Conservation (phyloP, 768 basidiomycete genomes). For the Rhodotorula kratochvilovae region DNA sequence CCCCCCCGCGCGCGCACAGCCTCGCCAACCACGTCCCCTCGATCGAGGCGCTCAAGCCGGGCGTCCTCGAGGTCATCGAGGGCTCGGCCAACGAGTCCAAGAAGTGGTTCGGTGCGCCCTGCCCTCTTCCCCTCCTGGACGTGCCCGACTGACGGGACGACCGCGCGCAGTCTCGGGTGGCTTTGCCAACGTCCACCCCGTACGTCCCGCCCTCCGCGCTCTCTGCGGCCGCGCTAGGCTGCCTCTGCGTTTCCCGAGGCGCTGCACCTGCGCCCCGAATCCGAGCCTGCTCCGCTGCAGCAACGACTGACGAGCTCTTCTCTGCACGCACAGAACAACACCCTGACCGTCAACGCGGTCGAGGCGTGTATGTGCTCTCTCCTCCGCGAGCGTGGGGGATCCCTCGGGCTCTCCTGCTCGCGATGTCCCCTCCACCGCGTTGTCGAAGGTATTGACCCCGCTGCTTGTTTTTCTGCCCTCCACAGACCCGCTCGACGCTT, state of each 20-base stretch:
- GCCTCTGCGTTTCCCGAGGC: neutral
- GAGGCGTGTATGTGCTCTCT: constrained; percentile 63
- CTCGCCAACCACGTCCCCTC: constrained; percentile 97
- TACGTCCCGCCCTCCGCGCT: neutral
- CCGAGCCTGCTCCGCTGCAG: neutral
- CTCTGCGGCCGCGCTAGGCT: no score
- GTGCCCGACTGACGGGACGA: no score
- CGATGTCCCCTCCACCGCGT: neutral
- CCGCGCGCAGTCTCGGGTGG: constrained; percentile 84
- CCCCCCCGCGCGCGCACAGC: neutral
- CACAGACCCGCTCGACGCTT: constrained; percentile 65
- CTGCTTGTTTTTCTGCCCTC: neutral
- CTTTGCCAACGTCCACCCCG: constrained; percentile 91
- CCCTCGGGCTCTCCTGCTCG: neutral
- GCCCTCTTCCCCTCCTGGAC: neutral
- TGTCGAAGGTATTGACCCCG: neutral
- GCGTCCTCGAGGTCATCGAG: constrained; percentile 91
- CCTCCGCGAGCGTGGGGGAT: no score
- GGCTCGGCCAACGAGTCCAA: constrained; percentile 62
- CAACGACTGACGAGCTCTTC: neutral
- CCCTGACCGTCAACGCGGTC: constrained; percentile 90
- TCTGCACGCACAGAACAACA: constrained; percentile 60
- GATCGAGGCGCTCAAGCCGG: constrained; percentile 91
- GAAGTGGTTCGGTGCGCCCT: constrained; percentile 97
- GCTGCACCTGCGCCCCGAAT: neutral